These are phyloP conservation scores for Zalerion maritima DNA, from an alignment of 495 filamentous ascomycete species.

Conservation along the genomic window DNA sequence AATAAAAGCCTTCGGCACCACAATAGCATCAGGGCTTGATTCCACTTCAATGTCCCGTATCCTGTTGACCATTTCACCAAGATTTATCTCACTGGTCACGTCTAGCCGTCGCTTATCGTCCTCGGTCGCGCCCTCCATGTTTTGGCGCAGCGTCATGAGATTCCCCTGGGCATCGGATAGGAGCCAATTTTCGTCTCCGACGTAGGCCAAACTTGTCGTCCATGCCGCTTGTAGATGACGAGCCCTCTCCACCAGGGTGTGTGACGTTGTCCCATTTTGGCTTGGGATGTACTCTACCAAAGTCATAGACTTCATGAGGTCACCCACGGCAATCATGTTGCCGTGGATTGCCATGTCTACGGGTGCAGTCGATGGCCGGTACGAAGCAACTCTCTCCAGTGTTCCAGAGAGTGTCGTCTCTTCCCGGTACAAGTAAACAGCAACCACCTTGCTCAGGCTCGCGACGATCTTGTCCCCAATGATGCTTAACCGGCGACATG, in stretches of 20 bases:
- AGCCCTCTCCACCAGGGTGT: no score
- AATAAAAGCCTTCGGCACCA: conserved; percentile 74
- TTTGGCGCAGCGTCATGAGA: conserved; percentile 58
- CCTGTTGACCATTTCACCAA: conserved; percentile 87
- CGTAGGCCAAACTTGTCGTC: conserved; percentile 59
- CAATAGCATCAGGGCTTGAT: conserved; percentile 40
- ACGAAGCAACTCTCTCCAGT: conserved; percentile 55
- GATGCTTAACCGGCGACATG: conserved; percentile 62
- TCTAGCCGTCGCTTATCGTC: conserved; percentile 60
- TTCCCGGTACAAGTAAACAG: conserved; percentile 43
- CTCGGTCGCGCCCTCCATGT: conserved; percentile 52
- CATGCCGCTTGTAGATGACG: no score
- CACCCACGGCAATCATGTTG: conserved; percentile 66
- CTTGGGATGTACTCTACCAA: conserved; percentile 51
- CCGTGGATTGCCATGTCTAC: conserved; percentile 61
- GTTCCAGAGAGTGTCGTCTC: conserved; percentile 29
- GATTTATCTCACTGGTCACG: conserved; percentile 60
- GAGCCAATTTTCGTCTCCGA: conserved; percentile 61
- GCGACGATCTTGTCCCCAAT: conserved; percentile 69
- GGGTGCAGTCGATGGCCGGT: conserved; percentile 71
- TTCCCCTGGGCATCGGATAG: conserved; percentile 80
- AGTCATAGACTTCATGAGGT: conserved; percentile 87
- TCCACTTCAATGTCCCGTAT: conserved; percentile 48
- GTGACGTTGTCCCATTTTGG: conserved; percentile 25
- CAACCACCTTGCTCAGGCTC: conserved; percentile 72